phyloP scores from a whole-genome alignment of 306 rosid species.

The Mimosa pudica region DNA sequence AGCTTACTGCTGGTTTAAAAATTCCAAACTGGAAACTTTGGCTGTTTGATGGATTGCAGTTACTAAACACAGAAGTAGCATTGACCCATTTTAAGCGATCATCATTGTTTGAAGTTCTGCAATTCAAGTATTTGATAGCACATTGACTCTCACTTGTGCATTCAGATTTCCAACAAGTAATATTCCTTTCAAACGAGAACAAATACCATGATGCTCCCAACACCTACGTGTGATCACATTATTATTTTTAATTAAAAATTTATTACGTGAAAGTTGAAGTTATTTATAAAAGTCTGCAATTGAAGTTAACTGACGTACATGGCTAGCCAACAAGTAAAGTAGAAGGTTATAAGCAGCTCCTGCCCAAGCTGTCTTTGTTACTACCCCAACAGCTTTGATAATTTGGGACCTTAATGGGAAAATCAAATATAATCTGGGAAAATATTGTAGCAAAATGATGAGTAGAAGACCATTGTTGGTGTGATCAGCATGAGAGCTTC shows the following conservation, averaged over 20 bases:
- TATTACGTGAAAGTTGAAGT: constrained; percentile 42
- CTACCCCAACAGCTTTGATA: constrained; percentile 81
- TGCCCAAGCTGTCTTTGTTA: constrained; percentile 92
- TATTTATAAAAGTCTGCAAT: constrained; percentile 14
- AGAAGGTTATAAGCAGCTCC: constrained; percentile 95
- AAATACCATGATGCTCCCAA: constrained; percentile 93
- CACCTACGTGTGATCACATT: constrained; percentile 47
- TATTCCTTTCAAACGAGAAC: constrained; percentile 75
- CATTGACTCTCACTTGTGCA: constrained; percentile 70
- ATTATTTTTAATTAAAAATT: constrained; percentile 42
- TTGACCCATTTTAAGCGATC: constrained; percentile 61
- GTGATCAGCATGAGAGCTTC: constrained; percentile 69
- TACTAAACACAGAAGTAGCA: constrained; percentile 57
- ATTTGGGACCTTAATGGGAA: constrained; percentile 88
- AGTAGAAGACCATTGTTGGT: constrained; percentile 72
- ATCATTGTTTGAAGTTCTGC: constrained; percentile 46
- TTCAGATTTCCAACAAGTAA: constrained; percentile 76
- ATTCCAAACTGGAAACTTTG: constrained; percentile 63
- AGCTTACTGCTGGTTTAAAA: constrained; percentile 58
- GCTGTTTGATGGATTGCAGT: constrained; percentile 62
- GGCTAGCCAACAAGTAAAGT: constrained; percentile 93
- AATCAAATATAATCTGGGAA: constrained; percentile 80
- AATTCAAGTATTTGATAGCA: constrained; percentile 59
- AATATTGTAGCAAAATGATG: constrained; percentile 80
- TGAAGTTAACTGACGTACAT: constrained; percentile 53